Conservation (phyloP, 225 moss, liverwort and hornwort genomes). For the Sphagnum contortum region DNA sequence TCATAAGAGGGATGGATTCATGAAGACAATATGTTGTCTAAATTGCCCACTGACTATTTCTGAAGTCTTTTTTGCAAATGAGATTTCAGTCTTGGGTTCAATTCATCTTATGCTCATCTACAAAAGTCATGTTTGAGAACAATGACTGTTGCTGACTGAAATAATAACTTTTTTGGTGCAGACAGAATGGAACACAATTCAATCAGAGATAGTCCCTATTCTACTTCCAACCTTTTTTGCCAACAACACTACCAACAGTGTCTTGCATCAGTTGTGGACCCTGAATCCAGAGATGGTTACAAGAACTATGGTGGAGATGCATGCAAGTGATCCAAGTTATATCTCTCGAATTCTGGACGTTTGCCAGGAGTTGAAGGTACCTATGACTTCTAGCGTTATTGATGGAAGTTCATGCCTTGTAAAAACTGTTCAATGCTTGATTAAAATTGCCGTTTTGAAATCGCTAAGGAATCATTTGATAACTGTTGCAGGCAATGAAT, state of each 20-base stretch:
- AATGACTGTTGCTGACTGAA: too few species aligned
- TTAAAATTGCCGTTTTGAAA: too few species aligned
- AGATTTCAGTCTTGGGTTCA: too few species aligned
- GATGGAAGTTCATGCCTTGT: too few species aligned
- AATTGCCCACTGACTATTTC: too few species aligned
- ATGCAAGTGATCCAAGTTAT: constrained; percentile 33
- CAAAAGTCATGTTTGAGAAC: too few species aligned
- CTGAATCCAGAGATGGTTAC: constrained; percentile 44
- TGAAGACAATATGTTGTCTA: too few species aligned
- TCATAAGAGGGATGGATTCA: too few species aligned
- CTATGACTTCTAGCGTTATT: too few species aligned
- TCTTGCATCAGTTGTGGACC: constrained; percentile 65
- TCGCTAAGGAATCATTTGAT: background rate
- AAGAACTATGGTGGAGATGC: constrained; percentile 55
- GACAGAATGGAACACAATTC: constrained; percentile 33
- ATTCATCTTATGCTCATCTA: too few species aligned
- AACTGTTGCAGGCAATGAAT: background rate
- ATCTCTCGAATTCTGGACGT: constrained; percentile 50
- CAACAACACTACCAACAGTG: constrained; percentile 17
- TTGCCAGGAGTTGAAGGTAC: constrained; percentile 68
- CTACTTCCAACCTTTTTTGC: constrained; percentile 25
- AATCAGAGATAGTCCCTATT: constrained; percentile 28
- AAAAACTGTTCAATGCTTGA: too few species aligned
- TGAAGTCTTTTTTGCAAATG: too few species aligned
- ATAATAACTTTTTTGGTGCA: constrained; percentile 2